phyloP scores from a whole-genome alignment of 2,329 filamentous ascomycete species.

The Claviceps sp. region DNA sequence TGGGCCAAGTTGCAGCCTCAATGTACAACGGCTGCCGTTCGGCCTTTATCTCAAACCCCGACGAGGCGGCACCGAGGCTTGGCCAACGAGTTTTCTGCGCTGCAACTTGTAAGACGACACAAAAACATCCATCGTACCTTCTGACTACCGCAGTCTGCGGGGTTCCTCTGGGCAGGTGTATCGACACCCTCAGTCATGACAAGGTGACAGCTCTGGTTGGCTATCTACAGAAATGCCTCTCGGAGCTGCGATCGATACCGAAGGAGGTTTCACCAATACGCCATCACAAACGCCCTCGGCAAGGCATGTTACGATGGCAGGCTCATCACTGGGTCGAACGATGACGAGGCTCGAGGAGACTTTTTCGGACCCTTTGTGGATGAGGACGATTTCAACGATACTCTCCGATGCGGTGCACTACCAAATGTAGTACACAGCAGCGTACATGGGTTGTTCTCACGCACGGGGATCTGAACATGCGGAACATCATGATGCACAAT shows the following conservation, averaged over 20 bases:
- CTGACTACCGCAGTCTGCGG: no score
- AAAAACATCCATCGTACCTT: not conserved
- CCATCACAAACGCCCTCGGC: not conserved
- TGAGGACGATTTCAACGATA: slow-evolving; percentile 8
- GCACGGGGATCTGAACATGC: slow-evolving; percentile 22
- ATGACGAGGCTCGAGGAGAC: not conserved
- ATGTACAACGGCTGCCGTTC: slow-evolving; percentile 10
- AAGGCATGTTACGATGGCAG: slow-evolving; percentile 1
- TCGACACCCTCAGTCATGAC: no score
- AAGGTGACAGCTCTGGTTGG: no score
- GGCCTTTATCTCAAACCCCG: slow-evolving; percentile 8
- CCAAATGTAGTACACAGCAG: slow-evolving; percentile 1
- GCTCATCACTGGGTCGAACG: not conserved
- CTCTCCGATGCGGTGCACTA: not conserved
- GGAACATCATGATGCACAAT: slow-evolving; percentile 15
- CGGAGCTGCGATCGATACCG: no score
- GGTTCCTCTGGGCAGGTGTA: no score
- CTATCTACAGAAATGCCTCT: no score
- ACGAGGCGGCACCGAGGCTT: not conserved
- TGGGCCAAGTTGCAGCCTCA: slow-evolving; percentile 6
- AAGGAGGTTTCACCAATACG: not conserved
- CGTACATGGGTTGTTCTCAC: slow-evolving; percentile 24
- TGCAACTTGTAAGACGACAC: slow-evolving; percentile 3
- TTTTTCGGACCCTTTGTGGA: slow-evolving; percentile 6
- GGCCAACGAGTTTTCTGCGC: slow-evolving; percentile 3